Evolutionary conservation across 169 alveolate genomes (phyloP), one percentile per base, ranked within the genome.

Genomic region (Plasmodium gaboni): DNA sequence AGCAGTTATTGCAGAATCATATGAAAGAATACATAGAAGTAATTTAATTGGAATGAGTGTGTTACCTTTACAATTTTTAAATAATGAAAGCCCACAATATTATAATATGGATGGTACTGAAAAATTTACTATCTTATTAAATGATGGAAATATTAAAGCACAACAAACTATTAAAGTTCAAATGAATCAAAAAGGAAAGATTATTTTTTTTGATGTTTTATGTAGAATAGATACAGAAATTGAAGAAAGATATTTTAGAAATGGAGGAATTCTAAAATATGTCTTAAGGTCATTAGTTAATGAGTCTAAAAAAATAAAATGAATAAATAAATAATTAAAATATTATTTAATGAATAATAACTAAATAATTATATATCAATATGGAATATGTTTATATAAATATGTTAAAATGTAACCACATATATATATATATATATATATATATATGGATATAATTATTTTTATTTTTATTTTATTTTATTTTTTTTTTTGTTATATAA

Each of bases 21-120:
- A 89, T 93, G 99, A 98, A 88, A 97, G 99, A 91, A 98, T 98
- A 83, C 99, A 98, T 95, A 95, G 99, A 91, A 94, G 98, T 61
- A 98, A 98, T 88, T 90, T 98, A 42, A 98, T 97, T 32, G 99
- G 99, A 15, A 97, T 97, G 98, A 99, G 99, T 59, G 97, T 98
- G 15, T 89, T 98, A 22, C 99, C 99, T 19, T 95, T 98, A 26
- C 98, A 97, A 88, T 98, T 96, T 94, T 63, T 87, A 71, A 94
- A 92, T 59, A 98, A 98, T 17, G 97, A 97, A 93, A 93, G 76
- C 70, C 98, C 99, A 42, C 95, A 93, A 10, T 72, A 98, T 17
- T 96, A 97, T 57, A 98, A 98, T 32, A 92, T 98, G 57, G 95
- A 94, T 19, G 99, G 99, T 65, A 92, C 92, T 2, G 92, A 86